These are phyloP conservation scores for Lavandula angustifolia DNA, from an alignment of 257 asterid genomes.

Conservation along the genomic window DNA sequence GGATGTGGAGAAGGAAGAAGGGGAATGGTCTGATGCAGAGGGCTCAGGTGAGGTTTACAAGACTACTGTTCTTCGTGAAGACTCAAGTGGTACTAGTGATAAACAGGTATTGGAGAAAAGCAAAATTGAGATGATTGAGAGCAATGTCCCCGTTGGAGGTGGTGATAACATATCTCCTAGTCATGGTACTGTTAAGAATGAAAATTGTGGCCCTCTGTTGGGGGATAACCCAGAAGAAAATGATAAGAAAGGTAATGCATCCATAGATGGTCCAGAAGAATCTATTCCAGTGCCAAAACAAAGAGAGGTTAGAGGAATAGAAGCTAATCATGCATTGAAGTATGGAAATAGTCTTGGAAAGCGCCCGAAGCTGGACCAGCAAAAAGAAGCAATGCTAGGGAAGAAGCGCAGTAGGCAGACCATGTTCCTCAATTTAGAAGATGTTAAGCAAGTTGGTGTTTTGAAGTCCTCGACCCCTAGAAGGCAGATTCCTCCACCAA, in stretches of 20 bases:
- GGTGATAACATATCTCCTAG: conserved; percentile 41
- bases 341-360: conserved; percentile 68
- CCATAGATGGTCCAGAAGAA: conserved; percentile 64
- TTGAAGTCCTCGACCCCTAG: conserved; percentile 77
- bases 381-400: conserved; percentile 93
- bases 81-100: conserved; percentile 43
- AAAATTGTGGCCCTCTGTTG: conserved; percentile 40
- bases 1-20: conserved; percentile 89
- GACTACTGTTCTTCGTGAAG: conserved; percentile 39
- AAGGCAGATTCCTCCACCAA: conserved; percentile 88
- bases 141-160: conserved; percentile 33
- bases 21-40: conserved; percentile 99
- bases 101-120: conserved; percentile 50
- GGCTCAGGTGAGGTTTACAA: conserved; percentile 54
- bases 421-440: conserved; percentile 90
- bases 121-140: conserved; percentile 38
- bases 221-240: conserved; percentile 56
- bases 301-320: conserved; percentile 75
- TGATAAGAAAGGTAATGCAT: conserved; percentile 52
- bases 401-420: conserved; percentile 95
- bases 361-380: conserved; percentile 85
- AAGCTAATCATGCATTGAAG: conserved; percentile 76
- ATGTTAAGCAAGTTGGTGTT: conserved; percentile 80
- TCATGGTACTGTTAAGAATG: conserved; percentile 50
- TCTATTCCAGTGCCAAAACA: conserved; percentile 59